Base-by-base conservation (phyloP, 2,329 filamentous ascomycete species). In the Pseudocercospora cruenta region DNA sequence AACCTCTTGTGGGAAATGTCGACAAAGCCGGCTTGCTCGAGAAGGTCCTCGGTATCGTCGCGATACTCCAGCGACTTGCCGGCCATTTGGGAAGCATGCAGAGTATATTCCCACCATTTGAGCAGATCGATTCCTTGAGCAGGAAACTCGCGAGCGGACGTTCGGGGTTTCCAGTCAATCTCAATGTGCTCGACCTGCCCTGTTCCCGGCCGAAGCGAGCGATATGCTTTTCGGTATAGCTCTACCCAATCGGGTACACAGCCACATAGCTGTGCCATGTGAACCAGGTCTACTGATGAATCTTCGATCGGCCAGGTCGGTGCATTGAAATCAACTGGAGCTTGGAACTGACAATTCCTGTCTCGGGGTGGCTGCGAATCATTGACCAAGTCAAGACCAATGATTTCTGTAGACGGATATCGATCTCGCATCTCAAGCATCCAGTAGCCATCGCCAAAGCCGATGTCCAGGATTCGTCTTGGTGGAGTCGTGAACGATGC, bases 401-500 rank as follows among this genome's bases (percentile, higher is more conserved):
- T 67, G 55, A 76, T 63, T 64, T 75, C 53, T 4, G 65, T 58
- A 9, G 65, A 33, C 5, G 72, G 65, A 62, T 73, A 80, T 87
- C 81, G 82, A 86, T 91, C 89, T 69, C 91, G 91, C 80, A 97
- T 90, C 71, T 94, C 91, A 72, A 96, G 91, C 47, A 91, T 88
- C 94, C 94, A 98, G 67, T 96, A 94, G 45, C 93, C 93, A 0
- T 93, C 96, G 21, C 94, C 94, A 69, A 91, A 94, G 49, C 93
- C 94, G 62, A 97, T 74, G 72, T 88, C 87, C 63, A 89, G 80
- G 67, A 89, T 85, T 67, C 85, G 82, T 64, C 81, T 80, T 63
- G 79, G 78, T 4, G 73, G 75, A 71, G 74, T 73, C 65, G 79
- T 70, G 67, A 78, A 73, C 58, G 83, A 75, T 43, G 82, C 66